Conservation (phyloP, 2,329 filamentous ascomycete species). For the Beauveria sp. region DNA sequence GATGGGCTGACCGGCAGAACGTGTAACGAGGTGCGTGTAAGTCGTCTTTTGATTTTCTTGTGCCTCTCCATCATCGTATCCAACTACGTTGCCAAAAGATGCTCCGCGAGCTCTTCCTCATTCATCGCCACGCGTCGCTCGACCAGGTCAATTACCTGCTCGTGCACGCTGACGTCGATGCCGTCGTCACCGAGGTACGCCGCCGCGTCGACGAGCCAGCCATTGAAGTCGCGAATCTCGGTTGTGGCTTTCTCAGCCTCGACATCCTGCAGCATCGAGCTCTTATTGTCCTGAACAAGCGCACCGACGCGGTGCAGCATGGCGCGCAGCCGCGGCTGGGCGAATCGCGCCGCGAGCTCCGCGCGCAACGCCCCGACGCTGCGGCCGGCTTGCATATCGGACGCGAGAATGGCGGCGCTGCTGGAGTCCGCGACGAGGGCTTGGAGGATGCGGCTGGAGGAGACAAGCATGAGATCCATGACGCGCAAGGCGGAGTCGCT, state of each 20-base stretch:
- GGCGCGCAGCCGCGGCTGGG: conserved; percentile 30
- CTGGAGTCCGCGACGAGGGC: conserved; percentile 55
- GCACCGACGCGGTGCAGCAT: conserved; percentile 40
- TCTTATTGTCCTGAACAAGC: conserved; percentile 46
- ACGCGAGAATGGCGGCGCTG: conserved; percentile 30
- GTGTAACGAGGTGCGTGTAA: neutral
- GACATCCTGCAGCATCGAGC: conserved; percentile 57
- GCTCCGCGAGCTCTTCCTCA: conserved; percentile 25
- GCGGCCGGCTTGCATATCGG: neutral
- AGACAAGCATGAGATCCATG: conserved; percentile 63
- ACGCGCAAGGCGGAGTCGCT: conserved; percentile 42
- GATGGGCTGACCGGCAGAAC: neutral
- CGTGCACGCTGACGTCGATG: conserved; percentile 31
- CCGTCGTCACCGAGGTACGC: conserved; percentile 22
- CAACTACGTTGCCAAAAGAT: conserved; percentile 16
- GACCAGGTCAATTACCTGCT: conserved; percentile 36
- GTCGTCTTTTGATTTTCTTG: neutral
- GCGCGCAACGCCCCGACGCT: conserved; percentile 2
- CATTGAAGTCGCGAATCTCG: conserved; percentile 53
- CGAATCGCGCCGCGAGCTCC: conserved; percentile 33
- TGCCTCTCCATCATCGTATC: neutral
- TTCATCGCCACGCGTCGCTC: conserved; percentile 26
- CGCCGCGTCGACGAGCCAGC: conserved; percentile 45
- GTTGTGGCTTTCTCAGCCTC: conserved; percentile 39
- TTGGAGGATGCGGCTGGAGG: conserved; percentile 66